A percentile compares a stretch with the other conserved stretches of the same genome.
Conservation (phyloP, 495 filamentous ascomycete species). For the Penicillium manginii region DNA sequence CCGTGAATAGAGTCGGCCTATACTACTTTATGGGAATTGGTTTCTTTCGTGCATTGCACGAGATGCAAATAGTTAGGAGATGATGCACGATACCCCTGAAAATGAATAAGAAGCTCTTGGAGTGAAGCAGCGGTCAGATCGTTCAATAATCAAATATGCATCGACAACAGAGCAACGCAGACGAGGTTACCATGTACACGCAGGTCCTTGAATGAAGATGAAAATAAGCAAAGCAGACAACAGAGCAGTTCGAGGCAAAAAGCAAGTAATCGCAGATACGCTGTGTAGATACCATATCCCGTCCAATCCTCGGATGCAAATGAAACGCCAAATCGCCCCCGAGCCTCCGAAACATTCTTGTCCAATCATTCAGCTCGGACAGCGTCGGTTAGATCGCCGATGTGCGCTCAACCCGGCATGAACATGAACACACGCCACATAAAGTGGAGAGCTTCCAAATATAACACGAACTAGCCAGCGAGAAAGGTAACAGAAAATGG, state of each 20-base stretch:
- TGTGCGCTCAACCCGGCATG: slow-evolving; percentile 5
- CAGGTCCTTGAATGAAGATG: background rate
- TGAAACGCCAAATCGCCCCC: slow-evolving; percentile 11
- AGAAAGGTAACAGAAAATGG: background rate
- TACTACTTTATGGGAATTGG: background rate
- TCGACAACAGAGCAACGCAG: slow-evolving; percentile 22
- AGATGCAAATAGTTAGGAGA: background rate
- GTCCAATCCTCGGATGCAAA: slow-evolving; percentile 5
- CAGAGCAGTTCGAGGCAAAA: slow-evolving; percentile 3
- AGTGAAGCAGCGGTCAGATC: slow-evolving; percentile 19
- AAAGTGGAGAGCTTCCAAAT: background rate
- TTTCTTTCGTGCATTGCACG: too few relatives aligned
- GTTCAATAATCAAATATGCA: slow-evolving; percentile 18
- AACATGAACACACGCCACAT: background rate
- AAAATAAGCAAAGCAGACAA: background rate
- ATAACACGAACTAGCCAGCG: background rate
- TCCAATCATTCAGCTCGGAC: slow-evolving; percentile 13
- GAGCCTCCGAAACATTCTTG: slow-evolving; percentile 4
- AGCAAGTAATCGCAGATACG: background rate
- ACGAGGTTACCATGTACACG: slow-evolving; percentile 7
- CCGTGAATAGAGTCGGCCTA: background rate
- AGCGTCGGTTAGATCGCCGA: slow-evolving; percentile 6
- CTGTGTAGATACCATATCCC: background rate
- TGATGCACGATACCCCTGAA: background rate
- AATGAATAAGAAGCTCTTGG: background rate